A percentile compares a stretch with the other conserved stretches of the same genome.
phyloP scores from a whole-genome alignment of 2,329 filamentous ascomycete genomes.

The Paramyrothecium sp. region DNA sequence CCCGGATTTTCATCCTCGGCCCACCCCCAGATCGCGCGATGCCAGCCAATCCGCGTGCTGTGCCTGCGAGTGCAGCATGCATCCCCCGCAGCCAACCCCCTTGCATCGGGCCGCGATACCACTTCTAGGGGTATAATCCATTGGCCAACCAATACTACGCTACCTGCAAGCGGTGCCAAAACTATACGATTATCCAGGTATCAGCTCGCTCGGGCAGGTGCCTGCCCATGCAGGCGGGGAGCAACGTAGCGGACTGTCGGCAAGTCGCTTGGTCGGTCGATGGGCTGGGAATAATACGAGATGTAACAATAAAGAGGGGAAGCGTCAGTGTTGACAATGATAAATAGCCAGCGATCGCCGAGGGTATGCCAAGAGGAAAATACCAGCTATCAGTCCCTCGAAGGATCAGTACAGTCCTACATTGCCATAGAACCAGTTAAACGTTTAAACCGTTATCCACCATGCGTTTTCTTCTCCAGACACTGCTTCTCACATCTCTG shows the following conservation, averaged over 20 bases:
- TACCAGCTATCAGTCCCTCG: no score
- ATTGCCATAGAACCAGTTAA: background rate
- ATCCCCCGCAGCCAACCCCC: background rate
- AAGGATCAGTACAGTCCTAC: no score
- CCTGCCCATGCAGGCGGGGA: background rate
- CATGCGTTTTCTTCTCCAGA: conserved; percentile 19
- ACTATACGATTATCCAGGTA: background rate
- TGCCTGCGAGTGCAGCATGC: background rate
- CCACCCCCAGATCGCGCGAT: background rate
- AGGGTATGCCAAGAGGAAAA: background rate
- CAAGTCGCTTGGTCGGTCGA: background rate
- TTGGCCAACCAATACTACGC: background rate
- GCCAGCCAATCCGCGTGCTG: background rate
- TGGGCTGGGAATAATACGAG: background rate
- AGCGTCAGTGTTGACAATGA: background rate
- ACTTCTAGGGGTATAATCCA: background rate
- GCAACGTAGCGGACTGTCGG: background rate
- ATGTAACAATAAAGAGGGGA: background rate
- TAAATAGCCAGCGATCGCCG: background rate
- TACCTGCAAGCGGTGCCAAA: background rate
- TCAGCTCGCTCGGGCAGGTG: background rate
- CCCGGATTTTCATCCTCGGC: background rate
- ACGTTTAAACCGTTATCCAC: conserved; percentile 1
- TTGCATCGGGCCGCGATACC: background rate
- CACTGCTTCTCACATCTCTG: conserved; percentile 19